Conservation (phyloP, 1,139 yeast genomes). For the Hanseniaspora sp. region DNA sequence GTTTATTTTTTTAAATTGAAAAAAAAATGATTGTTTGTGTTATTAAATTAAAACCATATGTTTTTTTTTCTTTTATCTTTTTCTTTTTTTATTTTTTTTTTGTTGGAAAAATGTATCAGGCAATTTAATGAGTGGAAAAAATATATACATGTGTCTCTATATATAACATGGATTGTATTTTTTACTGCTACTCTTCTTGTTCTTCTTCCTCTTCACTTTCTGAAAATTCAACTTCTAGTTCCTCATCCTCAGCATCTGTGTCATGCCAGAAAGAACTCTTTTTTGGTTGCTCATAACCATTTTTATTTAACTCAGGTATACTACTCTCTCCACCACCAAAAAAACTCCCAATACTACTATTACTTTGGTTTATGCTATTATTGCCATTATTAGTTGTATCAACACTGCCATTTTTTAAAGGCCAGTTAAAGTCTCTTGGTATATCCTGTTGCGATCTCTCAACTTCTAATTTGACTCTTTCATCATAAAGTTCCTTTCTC, state of each 20-base stretch:
- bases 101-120: no score
- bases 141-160: not conserved
- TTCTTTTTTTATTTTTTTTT: not conserved
- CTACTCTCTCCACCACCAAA: not conserved
- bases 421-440: constrained; percentile 62
- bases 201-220: constrained; percentile 13
- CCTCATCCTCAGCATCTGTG: constrained; percentile 15
- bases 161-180: not conserved
- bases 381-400: not conserved
- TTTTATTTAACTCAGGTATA: not conserved
- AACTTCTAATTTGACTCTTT: constrained; percentile 71
- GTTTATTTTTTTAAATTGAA: no score
- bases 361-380: not conserved
- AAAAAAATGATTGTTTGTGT: no score
- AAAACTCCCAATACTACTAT: not conserved
- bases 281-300: constrained; percentile 4
- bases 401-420: not conserved
- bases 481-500: constrained; percentile 67
- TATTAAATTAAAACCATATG: no score
- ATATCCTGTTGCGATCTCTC: constrained; percentile 72
- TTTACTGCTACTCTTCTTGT: not conserved
- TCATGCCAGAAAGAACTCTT: constrained; percentile 15
- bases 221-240: constrained; percentile 13
- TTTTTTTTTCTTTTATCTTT: not conserved
- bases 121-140: no score